Conservation (phyloP, 305 asterid genomes). For the Fraxinus floribunda region DNA sequence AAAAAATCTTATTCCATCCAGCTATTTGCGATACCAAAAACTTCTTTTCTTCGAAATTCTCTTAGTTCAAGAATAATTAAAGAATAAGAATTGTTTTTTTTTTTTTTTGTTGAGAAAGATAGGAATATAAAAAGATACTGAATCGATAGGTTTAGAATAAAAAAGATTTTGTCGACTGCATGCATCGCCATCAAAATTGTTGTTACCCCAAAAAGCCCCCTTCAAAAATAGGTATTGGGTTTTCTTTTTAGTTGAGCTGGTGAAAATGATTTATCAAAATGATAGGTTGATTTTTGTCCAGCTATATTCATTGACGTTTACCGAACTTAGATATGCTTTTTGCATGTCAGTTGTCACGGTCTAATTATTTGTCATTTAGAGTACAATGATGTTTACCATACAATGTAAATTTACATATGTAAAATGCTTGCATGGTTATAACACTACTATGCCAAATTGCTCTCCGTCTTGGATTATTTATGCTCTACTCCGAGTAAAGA, state of each 20-base stretch:
- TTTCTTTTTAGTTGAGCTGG: background rate
- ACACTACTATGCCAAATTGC: background rate
- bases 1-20: background rate
- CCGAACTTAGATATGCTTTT: background rate
- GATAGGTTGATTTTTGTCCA: background rate
- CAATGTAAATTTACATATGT: background rate
- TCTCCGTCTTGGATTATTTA: background rate
- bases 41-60: background rate
- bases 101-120: background rate
- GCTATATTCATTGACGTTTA: background rate
- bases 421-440: background rate
- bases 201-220: background rate
- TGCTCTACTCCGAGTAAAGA: background rate
- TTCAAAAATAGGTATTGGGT: background rate
- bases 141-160: background rate
- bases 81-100: background rate
- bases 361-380: background rate
- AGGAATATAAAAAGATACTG: background rate
- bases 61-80: background rate
- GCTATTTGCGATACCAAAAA: background rate
- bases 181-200: background rate
- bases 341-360: background rate
- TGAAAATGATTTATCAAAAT: background rate
- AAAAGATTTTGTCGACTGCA: background rate
- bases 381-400: background rate